These are phyloP conservation scores for Pythium dissotocum DNA, from an alignment of 352 stramenopile species.

Conservation along the genomic window DNA sequence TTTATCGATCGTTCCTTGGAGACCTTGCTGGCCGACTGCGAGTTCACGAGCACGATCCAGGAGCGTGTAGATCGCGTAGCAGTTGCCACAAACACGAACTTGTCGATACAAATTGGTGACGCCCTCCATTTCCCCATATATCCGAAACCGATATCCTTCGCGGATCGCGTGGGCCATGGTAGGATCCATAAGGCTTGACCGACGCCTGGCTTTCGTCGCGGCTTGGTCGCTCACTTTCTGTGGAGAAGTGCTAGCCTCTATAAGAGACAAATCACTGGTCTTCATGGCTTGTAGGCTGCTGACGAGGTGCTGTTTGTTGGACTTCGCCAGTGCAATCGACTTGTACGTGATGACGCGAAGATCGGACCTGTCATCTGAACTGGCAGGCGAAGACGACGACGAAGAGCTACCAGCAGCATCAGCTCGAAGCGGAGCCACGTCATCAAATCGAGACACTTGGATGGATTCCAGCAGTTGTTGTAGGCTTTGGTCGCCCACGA, in stretches of 20 bases:
- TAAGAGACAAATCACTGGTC: background rate
- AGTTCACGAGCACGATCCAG: slow-evolving; percentile 67
- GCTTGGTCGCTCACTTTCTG: slow-evolving; percentile 4
- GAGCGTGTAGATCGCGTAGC: slow-evolving; percentile 85
- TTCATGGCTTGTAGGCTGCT: slow-evolving; percentile 18
- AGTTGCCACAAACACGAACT: slow-evolving; percentile 83
- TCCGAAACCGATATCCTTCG: slow-evolving; percentile 44
- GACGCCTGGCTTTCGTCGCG: background rate
- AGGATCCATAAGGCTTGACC: slow-evolving; percentile 40
- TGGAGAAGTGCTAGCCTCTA: background rate
- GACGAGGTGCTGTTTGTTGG: slow-evolving; percentile 50
- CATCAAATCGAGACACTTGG: slow-evolving; percentile 34
- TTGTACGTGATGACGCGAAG: slow-evolving; percentile 72
- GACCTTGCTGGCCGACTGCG: slow-evolving; percentile 3
- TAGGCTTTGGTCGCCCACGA: slow-evolving; percentile 41
- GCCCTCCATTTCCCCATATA: slow-evolving; percentile 58
- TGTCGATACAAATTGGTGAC: slow-evolving; percentile 82
- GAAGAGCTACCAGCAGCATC: background rate
- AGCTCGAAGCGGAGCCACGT: background rate
- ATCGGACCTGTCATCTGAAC: slow-evolving; percentile 12
- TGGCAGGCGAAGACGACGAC: background rate
- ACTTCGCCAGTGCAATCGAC: slow-evolving; percentile 73
- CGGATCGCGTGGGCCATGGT: slow-evolving; percentile 59
- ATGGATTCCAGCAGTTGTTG: slow-evolving; percentile 39
- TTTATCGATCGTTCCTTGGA: slow-evolving; percentile 9